A percentile compares a stretch with the other conserved stretches of the same genome.
Evolutionary conservation across 2,329 filamentous ascomycete genomes (phyloP).

Genomic region (Fusarium oligoseptatum): DNA sequence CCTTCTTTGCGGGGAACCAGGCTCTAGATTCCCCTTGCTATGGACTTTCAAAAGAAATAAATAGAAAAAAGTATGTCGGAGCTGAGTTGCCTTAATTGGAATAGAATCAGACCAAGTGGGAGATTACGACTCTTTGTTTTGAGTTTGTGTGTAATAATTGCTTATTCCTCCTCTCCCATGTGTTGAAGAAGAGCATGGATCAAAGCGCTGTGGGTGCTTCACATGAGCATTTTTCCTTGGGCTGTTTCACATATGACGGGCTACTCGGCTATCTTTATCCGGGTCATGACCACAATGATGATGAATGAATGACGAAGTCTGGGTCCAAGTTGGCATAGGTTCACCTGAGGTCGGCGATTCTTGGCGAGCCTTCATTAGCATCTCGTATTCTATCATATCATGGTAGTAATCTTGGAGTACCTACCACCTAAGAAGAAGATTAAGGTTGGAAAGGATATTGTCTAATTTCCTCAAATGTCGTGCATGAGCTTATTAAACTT

Average conservation of each 20-base stretch:
- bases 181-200: neutral
- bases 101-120: neutral
- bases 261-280: neutral
- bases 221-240: neutral
- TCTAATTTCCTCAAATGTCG: neutral
- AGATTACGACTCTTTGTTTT: neutral
- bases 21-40: neutral
- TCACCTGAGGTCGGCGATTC: neutral
- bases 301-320: neutral
- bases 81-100: neutral
- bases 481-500: neutral
- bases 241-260: neutral
- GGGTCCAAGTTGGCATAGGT: neutral
- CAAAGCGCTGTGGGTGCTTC: neutral
- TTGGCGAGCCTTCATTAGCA: neutral
- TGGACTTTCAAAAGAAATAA: neutral
- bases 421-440: neutral
- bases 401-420: neutral
- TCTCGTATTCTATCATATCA: neutral
- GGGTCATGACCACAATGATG: neutral
- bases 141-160: neutral
- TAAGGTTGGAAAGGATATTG: neutral
- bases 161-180: neutral
- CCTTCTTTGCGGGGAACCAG: neutral
- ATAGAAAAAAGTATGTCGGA: neutral